A percentile compares a stretch with the other conserved stretches of the same genome.
phyloP scores from a whole-genome alignment of 257 asterid genomes.

The Perilla frutescens region DNA sequence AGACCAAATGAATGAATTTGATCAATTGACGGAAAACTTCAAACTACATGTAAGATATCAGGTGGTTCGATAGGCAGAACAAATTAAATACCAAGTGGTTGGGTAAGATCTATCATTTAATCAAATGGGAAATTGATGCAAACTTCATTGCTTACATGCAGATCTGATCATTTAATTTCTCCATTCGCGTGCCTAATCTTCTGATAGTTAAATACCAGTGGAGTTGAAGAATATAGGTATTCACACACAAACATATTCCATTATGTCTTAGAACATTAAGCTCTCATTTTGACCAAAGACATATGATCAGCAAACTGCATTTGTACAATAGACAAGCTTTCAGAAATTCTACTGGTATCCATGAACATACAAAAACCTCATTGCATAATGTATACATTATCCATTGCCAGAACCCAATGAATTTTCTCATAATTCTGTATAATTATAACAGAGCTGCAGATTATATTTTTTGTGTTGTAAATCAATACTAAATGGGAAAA shows the following conservation, averaged over 20 bases:
- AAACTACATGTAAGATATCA: not conserved
- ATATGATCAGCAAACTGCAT: not conserved
- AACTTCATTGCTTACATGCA: not conserved
- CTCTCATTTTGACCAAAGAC: not conserved
- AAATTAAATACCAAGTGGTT: slow-evolving; percentile 18
- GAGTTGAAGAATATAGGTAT: not conserved
- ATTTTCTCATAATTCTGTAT: not conserved
- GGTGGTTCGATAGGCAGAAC: not conserved
- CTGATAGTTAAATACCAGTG: not conserved
- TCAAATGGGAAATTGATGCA: slow-evolving; percentile 12
- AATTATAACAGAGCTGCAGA: not conserved
- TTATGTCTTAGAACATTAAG: not conserved
- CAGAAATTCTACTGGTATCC: slow-evolving; percentile 4
- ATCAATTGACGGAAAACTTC: not conserved
- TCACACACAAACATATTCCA: not conserved
- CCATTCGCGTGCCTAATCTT: not conserved
- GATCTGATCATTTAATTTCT: not conserved
- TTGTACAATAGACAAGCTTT: slow-evolving; percentile 3
- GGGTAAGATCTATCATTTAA: not conserved
- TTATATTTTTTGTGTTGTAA: not conserved
- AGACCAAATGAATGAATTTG: slow-evolving; percentile 30
- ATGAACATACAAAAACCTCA: not conserved
- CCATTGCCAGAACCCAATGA: not conserved
- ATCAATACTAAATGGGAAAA: not conserved
- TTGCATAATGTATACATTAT: not conserved